Evolutionary conservation across 2,329 filamentous ascomycete genomes (phyloP).

Genomic region (Cryphonectria carpinicola): DNA sequence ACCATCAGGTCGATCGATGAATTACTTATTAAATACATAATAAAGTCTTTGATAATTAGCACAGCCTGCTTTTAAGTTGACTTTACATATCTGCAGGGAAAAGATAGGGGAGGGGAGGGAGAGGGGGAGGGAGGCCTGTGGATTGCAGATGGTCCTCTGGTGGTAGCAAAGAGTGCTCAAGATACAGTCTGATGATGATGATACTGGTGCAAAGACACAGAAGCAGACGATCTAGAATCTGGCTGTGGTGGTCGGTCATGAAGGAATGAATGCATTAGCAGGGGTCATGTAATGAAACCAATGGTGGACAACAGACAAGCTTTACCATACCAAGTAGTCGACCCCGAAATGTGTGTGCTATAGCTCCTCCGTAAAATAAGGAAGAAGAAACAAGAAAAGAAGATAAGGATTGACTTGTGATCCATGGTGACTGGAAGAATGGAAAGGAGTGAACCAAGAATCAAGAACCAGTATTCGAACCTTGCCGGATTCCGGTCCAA

Average conservation of each 20-base stretch:
- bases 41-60: neutral
- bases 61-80: neutral
- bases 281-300: neutral
- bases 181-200: neutral
- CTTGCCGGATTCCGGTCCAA: neutral
- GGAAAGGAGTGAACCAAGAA: neutral
- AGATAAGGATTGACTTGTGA: neutral
- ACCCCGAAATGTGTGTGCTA: neutral
- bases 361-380: neutral
- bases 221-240: neutral
- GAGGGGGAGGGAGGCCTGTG: neutral
- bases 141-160: neutral
- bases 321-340: neutral
- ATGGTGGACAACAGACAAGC: neutral
- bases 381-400: neutral
- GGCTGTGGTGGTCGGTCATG: neutral
- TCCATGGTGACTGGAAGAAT: neutral
- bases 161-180: neutral
- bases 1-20: conserved; percentile 8
- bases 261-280: neutral
- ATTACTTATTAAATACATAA: neutral
- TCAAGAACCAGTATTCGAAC: neutral
- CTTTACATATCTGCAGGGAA: neutral
- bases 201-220: neutral
- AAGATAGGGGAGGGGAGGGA: neutral